Percentiles rank a stretch among this genome's conserved stretches.
phyloP scores from a whole-genome alignment of 2,329 filamentous ascomycete species.

The Dothistroma pini region DNA sequence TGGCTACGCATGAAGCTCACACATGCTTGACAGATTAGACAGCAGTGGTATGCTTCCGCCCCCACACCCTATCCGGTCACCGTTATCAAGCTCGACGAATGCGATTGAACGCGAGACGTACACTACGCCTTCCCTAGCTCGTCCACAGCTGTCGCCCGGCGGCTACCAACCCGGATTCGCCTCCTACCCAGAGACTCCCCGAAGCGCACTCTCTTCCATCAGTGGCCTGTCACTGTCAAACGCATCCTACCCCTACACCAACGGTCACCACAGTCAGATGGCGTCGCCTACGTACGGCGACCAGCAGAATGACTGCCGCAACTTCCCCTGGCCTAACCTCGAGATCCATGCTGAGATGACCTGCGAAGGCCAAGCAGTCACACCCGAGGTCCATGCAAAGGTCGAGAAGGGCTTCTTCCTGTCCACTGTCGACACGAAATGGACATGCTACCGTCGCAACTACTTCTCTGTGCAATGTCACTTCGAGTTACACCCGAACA shows the following conservation, averaged over 20 bases:
- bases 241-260: slow-evolving; percentile 14
- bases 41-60: slow-evolving; percentile 30
- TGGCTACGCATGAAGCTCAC: slow-evolving; percentile 23
- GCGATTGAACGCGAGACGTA: slow-evolving; percentile 30
- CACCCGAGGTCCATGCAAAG: slow-evolving; percentile 70
- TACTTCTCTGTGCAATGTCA: slow-evolving; percentile 85
- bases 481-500: slow-evolving; percentile 66
- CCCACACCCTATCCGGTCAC: slow-evolving; percentile 24
- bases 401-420: slow-evolving; percentile 90
- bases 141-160: slow-evolving; percentile 28
- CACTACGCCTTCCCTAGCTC: slow-evolving; percentile 27
- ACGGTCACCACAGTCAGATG: slow-evolving; percentile 26
- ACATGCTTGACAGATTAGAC: slow-evolving; percentile 30
- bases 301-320: slow-evolving; percentile 31
- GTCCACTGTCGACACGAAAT: slow-evolving; percentile 64
- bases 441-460: slow-evolving; percentile 90
- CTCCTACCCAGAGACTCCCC: slow-evolving; percentile 33
- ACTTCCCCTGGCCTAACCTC: slow-evolving; percentile 46
- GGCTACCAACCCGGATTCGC: slow-evolving; percentile 27
- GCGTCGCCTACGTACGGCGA: slow-evolving; percentile 29
- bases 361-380: slow-evolving; percentile 58
- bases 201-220: slow-evolving; percentile 24
- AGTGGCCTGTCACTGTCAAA: slow-evolving; percentile 27
- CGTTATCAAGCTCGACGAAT: slow-evolving; percentile 29
- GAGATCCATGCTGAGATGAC: slow-evolving; percentile 58